These are phyloP conservation scores for Phanerochaete sordida DNA, from an alignment of 768 basidiomycete species.

Conservation along the genomic window DNA sequence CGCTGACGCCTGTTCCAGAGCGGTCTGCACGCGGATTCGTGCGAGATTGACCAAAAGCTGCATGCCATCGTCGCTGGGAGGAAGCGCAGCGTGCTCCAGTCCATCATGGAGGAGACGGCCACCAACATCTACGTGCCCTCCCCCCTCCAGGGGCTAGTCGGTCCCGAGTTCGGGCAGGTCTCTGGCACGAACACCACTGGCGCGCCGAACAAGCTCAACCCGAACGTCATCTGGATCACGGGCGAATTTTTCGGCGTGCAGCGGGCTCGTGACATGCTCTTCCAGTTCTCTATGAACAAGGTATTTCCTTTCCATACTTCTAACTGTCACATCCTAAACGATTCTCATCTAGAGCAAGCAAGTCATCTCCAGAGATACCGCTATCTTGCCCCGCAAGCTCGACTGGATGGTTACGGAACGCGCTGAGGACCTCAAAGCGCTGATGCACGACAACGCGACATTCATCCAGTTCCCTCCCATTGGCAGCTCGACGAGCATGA, in stretches of 20 bases:
- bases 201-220: conserved; percentile 46
- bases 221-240: conserved; percentile 90
- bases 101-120: conserved; percentile 94
- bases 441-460: conserved; percentile 96
- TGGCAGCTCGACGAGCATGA: conserved; percentile 88
- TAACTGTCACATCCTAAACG: not conserved
- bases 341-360: conserved; percentile 63
- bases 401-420: conserved; percentile 99
- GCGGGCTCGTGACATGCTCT: conserved; percentile 92
- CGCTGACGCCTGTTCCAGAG: conserved; percentile 43
- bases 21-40: conserved; percentile 85
- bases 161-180: conserved; percentile 48
- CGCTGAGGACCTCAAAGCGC: conserved; percentile 84
- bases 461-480: conserved; percentile 92
- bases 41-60: conserved; percentile 93
- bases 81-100: conserved; percentile 81
- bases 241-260: conserved; percentile 97
- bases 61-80: conserved; percentile 89
- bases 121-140: conserved; percentile 97
- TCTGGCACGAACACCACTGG: conserved; percentile 37
- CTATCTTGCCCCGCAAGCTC: conserved; percentile 92
- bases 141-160: conserved; percentile 81
- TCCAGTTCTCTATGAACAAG: conserved; percentile 83
- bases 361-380: conserved; percentile 89
- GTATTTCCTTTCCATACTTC: conserved; percentile 35